Conservation (phyloP, 2,329 filamentous ascomycete species). For the Sporothrix inflata region DNA sequence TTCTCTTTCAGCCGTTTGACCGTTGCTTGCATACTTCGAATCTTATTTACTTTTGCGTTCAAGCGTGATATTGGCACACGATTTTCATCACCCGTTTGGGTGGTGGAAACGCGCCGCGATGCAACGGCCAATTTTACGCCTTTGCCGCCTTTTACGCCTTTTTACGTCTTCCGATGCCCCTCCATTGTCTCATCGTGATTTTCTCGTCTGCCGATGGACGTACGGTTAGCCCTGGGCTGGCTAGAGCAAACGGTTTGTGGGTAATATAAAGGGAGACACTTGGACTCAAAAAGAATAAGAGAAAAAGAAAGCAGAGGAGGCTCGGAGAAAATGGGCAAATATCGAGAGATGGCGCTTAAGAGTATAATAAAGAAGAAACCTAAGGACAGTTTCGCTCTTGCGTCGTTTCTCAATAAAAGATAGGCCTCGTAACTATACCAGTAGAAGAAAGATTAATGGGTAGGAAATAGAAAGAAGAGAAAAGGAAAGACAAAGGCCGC, state of each 20-base stretch:
- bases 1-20: background rate
- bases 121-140: background rate
- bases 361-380: background rate
- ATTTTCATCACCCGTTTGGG: background rate
- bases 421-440: background rate
- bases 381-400: background rate
- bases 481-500: too few species aligned
- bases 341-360: background rate
- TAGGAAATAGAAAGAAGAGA: background rate
- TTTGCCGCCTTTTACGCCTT: background rate
- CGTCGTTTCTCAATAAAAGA: background rate
- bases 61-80: background rate
- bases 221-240: background rate
- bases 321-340: background rate
- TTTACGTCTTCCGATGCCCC: background rate
- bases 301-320: background rate
- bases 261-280: background rate
- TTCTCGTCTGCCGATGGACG: background rate
- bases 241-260: conserved; percentile 3
- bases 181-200: background rate
- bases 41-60: background rate
- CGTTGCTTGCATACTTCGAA: background rate
- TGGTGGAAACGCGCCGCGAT: background rate
- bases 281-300: background rate
- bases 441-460: background rate